Conservation (phyloP, 305 asterid genomes). For the Stenogyne calaminthoides region DNA sequence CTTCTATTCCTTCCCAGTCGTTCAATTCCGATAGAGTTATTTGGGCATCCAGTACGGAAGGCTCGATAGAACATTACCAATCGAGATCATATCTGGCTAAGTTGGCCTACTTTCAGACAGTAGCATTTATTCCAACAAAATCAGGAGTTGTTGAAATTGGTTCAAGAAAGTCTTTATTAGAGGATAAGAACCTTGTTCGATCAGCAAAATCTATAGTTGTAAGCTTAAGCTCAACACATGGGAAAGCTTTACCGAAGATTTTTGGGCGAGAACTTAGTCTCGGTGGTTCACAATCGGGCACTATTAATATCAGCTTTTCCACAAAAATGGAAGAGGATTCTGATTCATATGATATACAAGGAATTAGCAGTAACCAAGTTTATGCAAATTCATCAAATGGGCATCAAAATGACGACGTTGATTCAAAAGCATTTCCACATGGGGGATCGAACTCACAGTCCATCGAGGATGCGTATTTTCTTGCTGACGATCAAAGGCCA, state of each 20-base stretch:
- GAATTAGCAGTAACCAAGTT: slow-evolving; percentile 42
- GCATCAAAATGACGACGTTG: slow-evolving; percentile 55
- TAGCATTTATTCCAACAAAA: slow-evolving; percentile 73
- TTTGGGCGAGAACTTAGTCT: slow-evolving; percentile 81
- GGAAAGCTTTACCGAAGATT: slow-evolving; percentile 54
- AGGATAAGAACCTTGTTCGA: slow-evolving; percentile 58
- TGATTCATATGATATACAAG: slow-evolving; percentile 59
- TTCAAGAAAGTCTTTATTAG: slow-evolving; percentile 57
- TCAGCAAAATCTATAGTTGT: slow-evolving; percentile 61
- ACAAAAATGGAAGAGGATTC: slow-evolving; percentile 78
- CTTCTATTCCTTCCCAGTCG: slow-evolving; percentile 88
- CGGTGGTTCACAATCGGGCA: slow-evolving; percentile 65
- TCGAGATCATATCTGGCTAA: slow-evolving; percentile 74
- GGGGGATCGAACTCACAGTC: slow-evolving; percentile 27
- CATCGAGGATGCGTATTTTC: slow-evolving; percentile 45
- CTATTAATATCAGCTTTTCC: slow-evolving; percentile 72
- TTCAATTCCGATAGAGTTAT: slow-evolving; percentile 82
- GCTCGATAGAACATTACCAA: slow-evolving; percentile 64
- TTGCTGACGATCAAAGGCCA: slow-evolving; percentile 71
- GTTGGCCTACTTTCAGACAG: slow-evolving; percentile 56
- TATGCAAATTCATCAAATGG: slow-evolving; percentile 70
- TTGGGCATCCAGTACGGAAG: slow-evolving; percentile 68
- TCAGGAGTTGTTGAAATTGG: slow-evolving; percentile 90
- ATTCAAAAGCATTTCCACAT: slow-evolving; percentile 50
- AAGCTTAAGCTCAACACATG: slow-evolving; percentile 44